Evolutionary conservation across 2,329 filamentous ascomycete species (phyloP), one percentile per base, ranked within the genome.

Genomic region (Colletotrichum sp.): DNA sequence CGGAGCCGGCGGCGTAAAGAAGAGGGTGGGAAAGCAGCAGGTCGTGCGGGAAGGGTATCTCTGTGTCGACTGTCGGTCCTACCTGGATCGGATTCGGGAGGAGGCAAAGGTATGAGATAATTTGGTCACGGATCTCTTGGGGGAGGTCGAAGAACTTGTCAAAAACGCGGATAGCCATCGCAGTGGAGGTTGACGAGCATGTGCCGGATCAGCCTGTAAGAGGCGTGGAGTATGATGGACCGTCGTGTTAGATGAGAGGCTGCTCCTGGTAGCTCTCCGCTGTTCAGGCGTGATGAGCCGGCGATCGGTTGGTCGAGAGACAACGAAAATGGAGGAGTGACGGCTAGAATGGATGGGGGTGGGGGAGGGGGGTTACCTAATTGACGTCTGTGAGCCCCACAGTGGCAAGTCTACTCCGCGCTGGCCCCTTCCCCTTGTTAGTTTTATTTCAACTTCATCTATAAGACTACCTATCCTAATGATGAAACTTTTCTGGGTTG

Each of bases 131-230:
- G 21, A 83, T 77, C 72, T 83, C 81, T 10, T 77, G 59, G 12
- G 81, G 81, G 15, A 83, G 79, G 71, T 82, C 80, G 30, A 82
- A 82, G 65, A 82, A 82, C 60, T 76, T 73, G 28, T 78, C 70
- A 49, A 82, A 82, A 16, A 39, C 74, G 59, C 24, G 10, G 30
- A 4, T 21, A 52, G 70, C 64, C 73, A 76, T 76, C 34, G 30
- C 24, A 13, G 13, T 44, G 30, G 36, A 70, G 10, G 16, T 12
- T 52, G 26, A 32, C 21, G 30, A 7, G n/a, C 13, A 16, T 21
- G 26, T 34, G 6, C 7, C 16, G 30, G 26, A n/a, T 28, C 26
- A 30, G 57, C 26, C 26, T 2, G 57, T 10, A 21, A 3, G 9
- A 21, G 12, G 28, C 28, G 52, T 60, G 34, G 52, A 28, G 52